phyloP scores from a whole-genome alignment of 2,329 filamentous ascomycete species.

The Fusarium secorum region DNA sequence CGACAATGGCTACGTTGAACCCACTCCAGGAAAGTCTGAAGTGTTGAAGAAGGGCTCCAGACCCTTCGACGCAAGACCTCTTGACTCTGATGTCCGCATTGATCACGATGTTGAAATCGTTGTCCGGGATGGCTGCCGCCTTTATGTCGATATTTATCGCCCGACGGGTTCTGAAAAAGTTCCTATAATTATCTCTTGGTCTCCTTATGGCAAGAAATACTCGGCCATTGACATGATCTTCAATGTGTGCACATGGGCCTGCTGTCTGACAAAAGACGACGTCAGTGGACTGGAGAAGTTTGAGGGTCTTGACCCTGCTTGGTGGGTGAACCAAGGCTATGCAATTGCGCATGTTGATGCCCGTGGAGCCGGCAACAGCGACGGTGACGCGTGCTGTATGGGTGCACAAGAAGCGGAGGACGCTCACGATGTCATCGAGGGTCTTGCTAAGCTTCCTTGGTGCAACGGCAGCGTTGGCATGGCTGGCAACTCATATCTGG shows the following conservation, averaged over 20 bases:
- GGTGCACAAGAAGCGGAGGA: conserved; percentile 36
- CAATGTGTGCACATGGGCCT: conserved; percentile 29
- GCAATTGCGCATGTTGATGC: conserved; percentile 17
- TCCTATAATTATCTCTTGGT: conserved; percentile 33
- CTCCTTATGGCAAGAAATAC: conserved; percentile 35
- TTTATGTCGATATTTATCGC: conserved; percentile 25
- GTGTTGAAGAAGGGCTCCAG: conserved; percentile 30
- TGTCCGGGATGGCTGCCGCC: conserved; percentile 33
- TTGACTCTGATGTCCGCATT: conserved; percentile 34
- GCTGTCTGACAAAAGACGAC: conserved; percentile 22
- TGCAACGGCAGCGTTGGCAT: conserved; percentile 45
- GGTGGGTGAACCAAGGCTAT: conserved; percentile 21
- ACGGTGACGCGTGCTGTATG: conserved; percentile 20
- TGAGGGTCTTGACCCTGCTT: conserved; percentile 21
- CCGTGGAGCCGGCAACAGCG: conserved; percentile 1
- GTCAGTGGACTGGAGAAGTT: conserved; percentile 25
- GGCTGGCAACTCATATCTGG: conserved; percentile 44
- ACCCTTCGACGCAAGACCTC: conserved; percentile 28
- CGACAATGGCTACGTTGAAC: conserved; percentile 32
- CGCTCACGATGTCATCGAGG: conserved; percentile 35
- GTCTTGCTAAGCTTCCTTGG: conserved; percentile 42
- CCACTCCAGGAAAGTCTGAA: conserved; percentile 28
- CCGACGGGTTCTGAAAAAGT: conserved; percentile 3
- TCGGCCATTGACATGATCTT: conserved; percentile 32
- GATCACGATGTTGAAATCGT: conserved; percentile 36